A percentile compares a stretch with the other conserved stretches of the same genome.
Evolutionary conservation across 2,329 filamentous ascomycete genomes (phyloP).

Genomic region (Talaromyces sp.): DNA sequence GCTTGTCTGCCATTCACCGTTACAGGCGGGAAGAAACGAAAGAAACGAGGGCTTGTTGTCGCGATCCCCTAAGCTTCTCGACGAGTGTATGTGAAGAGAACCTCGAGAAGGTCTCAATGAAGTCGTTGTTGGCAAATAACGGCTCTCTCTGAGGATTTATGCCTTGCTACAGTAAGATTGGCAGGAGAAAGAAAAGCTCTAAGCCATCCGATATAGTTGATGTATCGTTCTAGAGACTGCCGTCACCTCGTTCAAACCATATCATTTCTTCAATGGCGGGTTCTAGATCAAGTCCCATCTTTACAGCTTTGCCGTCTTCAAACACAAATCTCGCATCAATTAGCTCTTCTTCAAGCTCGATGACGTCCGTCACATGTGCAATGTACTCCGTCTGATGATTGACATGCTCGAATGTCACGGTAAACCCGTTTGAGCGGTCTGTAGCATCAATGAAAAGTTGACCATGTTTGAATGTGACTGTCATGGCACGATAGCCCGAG

Average conservation of each 20-base stretch:
- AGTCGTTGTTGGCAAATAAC: too few relatives aligned
- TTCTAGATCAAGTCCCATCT: constrained; percentile 8
- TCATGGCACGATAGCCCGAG: constrained; percentile 25
- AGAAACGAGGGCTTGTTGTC: too few relatives aligned
- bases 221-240: not conserved
- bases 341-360: constrained; percentile 2
- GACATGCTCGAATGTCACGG: constrained; percentile 32
- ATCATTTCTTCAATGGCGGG: not conserved
- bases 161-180: not conserved
- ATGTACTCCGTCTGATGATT: constrained; percentile 26
- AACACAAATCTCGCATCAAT: constrained; percentile 6
- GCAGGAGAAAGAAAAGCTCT: not conserved
- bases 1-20: too few relatives aligned
- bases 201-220: not conserved
- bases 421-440: constrained; percentile 32
- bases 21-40: too few relatives aligned
- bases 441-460: constrained; percentile 32
- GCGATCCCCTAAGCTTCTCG: too few relatives aligned
- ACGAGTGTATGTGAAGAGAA: too few relatives aligned
- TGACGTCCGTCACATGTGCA: constrained; percentile 22
- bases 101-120: too few relatives aligned
- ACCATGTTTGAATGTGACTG: constrained; percentile 25
- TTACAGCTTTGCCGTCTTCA: not conserved
- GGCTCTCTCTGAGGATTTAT: not conserved
- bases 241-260: constrained; percentile 8